phyloP scores from a whole-genome alignment of 176 grass and related monocot genomes.

The Oryza nivara region DNA sequence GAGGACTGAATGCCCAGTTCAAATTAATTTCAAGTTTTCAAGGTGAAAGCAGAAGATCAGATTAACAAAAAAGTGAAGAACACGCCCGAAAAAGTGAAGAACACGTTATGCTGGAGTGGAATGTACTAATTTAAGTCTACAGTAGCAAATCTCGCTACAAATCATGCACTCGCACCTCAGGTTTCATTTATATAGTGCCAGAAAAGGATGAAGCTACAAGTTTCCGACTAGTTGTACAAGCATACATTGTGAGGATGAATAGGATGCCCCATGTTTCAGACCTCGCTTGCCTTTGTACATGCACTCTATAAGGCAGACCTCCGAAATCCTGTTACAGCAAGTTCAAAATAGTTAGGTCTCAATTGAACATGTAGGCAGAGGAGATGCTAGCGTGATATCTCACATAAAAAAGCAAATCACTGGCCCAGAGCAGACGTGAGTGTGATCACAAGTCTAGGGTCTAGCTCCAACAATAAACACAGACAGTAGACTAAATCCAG shows the following conservation, averaged over 20 bases:
- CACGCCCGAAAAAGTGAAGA: not conserved
- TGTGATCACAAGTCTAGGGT: not conserved
- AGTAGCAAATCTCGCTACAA: not conserved
- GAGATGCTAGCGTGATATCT: not conserved
- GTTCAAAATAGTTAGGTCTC: conserved; percentile 13
- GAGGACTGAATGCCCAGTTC: not conserved
- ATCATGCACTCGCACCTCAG: not conserved
- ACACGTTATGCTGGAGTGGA: not conserved
- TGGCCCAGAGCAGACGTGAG: too few relatives aligned
- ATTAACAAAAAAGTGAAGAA: not conserved
- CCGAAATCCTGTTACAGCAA: conserved; percentile 37
- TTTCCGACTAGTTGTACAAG: not conserved
- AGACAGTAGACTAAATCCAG: not conserved
- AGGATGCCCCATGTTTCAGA: not conserved
- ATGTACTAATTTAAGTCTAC: not conserved
- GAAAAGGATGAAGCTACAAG: not conserved
- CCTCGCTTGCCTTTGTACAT: not conserved
- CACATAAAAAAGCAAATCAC: too few relatives aligned
- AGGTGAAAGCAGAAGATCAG: not conserved
- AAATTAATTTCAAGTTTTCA: not conserved
- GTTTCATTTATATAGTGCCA: not conserved
- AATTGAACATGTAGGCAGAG: not conserved
- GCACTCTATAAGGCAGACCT: conserved; percentile 56
- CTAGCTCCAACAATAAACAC: not conserved
- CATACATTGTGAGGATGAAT: not conserved